Evolutionary conservation across 2,329 filamentous ascomycete genomes (phyloP), one percentile per base, ranked within the genome.

Genomic region (Monosporascus cannonballus): DNA sequence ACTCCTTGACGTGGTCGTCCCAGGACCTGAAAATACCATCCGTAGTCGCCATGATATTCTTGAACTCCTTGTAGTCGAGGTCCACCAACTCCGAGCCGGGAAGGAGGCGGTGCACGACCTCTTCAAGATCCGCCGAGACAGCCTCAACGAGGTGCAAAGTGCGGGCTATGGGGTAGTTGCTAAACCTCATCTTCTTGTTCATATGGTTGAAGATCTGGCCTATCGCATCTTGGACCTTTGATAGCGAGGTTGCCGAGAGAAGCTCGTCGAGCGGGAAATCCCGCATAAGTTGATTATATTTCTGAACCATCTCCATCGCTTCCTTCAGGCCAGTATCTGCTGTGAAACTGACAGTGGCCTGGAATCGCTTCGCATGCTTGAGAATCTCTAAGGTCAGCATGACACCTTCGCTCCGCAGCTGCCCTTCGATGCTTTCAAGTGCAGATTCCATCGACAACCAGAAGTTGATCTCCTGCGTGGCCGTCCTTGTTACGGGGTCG

Each of bases 211-310:
- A 99, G 57, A 99, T 96, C 63, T 92, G 83, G 45, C 86, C 82
- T 57, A 99, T 82, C 6, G 94, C 89, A 63, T 97, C 92, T 64
- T 94, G 85, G 3, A 96, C 85, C 71, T 96, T 96, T 63, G 85
- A 77, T 45, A 99, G 73, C 1, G 92, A 93, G 0, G 92, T 95
- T 1, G 94, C 92, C 17, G 94, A 96, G 18, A 96, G 80, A 27
- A 99, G 76, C 69, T 99, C 94, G 66, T 97, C 93, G 36, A 99
- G 78, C 0, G 94, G 94, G 59, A 99, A 97, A 69, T 99, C 95
- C 57, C 94, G 87, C 90, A 99, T 97, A 24, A 99, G 81, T 73
- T 96, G 90, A 68, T 99, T 99, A 77, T 97, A 99, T 71, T 96
- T 96, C 70, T 96, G 90, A 47, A 99, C 95, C 68, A 89, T 88